Conservation (phyloP, 768 basidiomycete genomes). For the Boletus subparvulus region DNA sequence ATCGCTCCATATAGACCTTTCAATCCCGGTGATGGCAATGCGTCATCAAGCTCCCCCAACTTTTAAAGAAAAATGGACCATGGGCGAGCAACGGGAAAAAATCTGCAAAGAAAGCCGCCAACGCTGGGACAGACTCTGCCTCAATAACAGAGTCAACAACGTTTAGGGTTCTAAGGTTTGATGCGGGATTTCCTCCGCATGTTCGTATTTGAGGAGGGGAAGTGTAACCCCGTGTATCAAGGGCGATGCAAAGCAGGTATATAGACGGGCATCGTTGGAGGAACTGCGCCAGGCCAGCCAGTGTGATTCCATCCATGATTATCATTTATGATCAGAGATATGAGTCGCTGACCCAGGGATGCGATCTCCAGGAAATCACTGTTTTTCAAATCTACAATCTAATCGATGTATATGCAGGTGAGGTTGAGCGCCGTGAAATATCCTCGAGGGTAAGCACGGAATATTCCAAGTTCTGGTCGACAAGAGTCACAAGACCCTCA, state of each 20-base stretch:
- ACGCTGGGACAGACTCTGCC: background rate
- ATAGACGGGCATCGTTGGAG: background rate
- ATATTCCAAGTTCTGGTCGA: background rate
- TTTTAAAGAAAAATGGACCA: background rate
- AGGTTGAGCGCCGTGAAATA: background rate
- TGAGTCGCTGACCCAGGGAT: background rate
- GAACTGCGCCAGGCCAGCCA: background rate
- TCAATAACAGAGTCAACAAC: background rate
- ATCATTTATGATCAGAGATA: background rate
- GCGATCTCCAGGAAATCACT: background rate
- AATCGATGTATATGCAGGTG: background rate
- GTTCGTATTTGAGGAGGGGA: background rate
- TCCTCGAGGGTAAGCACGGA: background rate
- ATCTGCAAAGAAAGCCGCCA: background rate
- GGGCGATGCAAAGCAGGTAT: background rate
- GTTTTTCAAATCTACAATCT: background rate
- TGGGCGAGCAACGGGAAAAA: background rate
- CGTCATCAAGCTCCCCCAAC: background rate
- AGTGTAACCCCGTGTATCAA: background rate
- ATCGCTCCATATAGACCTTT: background rate
- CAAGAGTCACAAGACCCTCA: no score
- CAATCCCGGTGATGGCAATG: background rate
- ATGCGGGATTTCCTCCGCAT: background rate
- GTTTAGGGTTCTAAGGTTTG: background rate
- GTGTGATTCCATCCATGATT: constrained; percentile 1